Percentiles rank a stretch among this genome's conserved stretches.
These are phyloP conservation scores for Tylopilus felleus DNA, from an alignment of 768 basidiomycete genomes.

Conservation along the genomic window DNA sequence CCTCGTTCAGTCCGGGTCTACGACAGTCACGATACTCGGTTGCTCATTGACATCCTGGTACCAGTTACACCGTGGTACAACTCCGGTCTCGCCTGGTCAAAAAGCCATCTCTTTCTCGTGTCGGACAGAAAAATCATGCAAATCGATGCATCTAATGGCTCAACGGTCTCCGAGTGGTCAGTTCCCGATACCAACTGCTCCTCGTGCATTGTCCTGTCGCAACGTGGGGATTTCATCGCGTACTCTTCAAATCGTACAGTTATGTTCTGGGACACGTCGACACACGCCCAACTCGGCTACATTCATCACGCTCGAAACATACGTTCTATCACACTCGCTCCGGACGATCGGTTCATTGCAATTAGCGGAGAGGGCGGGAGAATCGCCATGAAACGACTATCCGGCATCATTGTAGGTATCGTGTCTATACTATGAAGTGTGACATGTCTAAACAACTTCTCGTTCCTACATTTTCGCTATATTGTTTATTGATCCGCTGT, in stretches of 20 bases:
- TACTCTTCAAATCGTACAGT: not conserved
- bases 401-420: not conserved
- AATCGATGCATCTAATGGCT: not conserved
- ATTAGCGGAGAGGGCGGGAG: not conserved
- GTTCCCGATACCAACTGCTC: not conserved
- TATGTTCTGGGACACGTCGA: not conserved
- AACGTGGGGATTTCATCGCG: not conserved
- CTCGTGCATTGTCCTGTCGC: not conserved
- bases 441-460: not conserved
- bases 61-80: not conserved
- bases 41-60: not conserved
- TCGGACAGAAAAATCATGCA: not conserved
- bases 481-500: too few relatives aligned
- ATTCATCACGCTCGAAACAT: not conserved
- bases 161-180: not conserved
- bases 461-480: not conserved
- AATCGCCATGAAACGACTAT: not conserved
- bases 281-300: not conserved
- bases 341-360: not conserved
- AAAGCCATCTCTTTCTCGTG: not conserved
- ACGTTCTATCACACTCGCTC: not conserved
- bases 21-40: not conserved
- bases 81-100: constrained; percentile 3
- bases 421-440: too few relatives aligned
- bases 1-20: not conserved